These are phyloP conservation scores for Gaeumannomyces tritici DNA, from an alignment of 2,329 filamentous ascomycete genomes.

Conservation along the genomic window DNA sequence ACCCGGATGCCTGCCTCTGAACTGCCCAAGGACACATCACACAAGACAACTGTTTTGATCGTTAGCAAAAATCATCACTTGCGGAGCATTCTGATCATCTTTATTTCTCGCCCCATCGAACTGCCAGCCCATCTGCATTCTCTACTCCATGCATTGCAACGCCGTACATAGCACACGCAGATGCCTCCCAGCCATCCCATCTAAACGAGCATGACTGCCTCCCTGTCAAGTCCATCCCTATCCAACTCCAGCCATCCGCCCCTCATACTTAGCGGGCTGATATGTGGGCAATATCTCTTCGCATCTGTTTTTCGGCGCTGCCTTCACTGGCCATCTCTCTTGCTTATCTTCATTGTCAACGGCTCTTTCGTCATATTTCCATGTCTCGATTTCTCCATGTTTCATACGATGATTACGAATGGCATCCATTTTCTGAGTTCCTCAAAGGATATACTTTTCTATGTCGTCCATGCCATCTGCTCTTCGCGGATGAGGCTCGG, in stretches of 20 bases:
- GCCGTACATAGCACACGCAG: not conserved
- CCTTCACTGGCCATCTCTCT: not conserved
- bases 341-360: not conserved
- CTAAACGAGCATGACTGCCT: not conserved
- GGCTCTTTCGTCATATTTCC: not conserved
- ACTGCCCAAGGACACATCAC: not conserved
- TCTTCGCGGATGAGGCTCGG: not conserved
- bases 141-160: not conserved
- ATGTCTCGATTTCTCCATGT: not conserved
- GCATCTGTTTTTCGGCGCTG: not conserved
- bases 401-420: slow-evolving; percentile 1
- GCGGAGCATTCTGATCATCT: not conserved
- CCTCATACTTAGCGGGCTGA: not conserved
- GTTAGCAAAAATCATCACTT: not conserved
- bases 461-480: not conserved
- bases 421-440: slow-evolving; percentile 2
- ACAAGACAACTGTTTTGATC: not conserved
- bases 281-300: not conserved
- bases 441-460: not conserved
- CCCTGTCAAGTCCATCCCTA: not conserved
- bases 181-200: not conserved
- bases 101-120: not conserved
- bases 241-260: not conserved
- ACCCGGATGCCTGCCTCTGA: not conserved
- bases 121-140: not conserved